Percentiles rank a stretch among this genome's conserved stretches.
phyloP scores from a whole-genome alignment of 768 basidiomycete species.

The Leucosporidium creatinivorum region DNA sequence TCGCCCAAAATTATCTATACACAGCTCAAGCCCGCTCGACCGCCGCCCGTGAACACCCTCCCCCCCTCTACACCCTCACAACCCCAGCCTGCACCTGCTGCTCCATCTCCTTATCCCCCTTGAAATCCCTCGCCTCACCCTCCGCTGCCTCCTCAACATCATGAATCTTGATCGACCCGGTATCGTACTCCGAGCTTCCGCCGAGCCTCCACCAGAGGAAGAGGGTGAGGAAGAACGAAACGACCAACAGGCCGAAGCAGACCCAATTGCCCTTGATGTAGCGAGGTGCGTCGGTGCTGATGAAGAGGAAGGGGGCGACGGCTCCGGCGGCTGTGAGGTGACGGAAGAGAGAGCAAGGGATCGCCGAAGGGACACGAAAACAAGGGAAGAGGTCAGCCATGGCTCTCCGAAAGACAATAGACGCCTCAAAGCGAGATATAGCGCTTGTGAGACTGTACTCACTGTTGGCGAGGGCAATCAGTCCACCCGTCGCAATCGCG shows the following conservation, averaged over 20 bases:
- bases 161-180: background rate
- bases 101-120: background rate
- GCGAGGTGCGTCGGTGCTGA: slow-evolving; percentile 12
- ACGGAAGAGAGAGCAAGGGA: no score
- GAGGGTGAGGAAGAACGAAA: slow-evolving; percentile 22
- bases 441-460: no score
- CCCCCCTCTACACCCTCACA: background rate
- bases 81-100: background rate
- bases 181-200: slow-evolving; percentile 10
- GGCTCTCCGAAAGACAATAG: no score
- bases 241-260: slow-evolving; percentile 35
- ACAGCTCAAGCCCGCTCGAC: no score
- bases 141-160: background rate
- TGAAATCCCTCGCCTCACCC: background rate
- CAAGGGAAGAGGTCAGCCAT: no score
- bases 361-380: no score
- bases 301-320: slow-evolving; percentile 38
- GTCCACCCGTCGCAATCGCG: slow-evolving; percentile 36
- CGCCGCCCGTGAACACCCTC: background rate
- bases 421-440: no score
- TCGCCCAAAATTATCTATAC: no score
- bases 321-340: slow-evolving; percentile 24
- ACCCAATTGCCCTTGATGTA: slow-evolving; percentile 39
- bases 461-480: slow-evolving; percentile 37
- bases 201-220: slow-evolving; percentile 38